Evolutionary conservation across 208 protist genomes (phyloP).

Genomic region (Trypanosoma theileri): DNA sequence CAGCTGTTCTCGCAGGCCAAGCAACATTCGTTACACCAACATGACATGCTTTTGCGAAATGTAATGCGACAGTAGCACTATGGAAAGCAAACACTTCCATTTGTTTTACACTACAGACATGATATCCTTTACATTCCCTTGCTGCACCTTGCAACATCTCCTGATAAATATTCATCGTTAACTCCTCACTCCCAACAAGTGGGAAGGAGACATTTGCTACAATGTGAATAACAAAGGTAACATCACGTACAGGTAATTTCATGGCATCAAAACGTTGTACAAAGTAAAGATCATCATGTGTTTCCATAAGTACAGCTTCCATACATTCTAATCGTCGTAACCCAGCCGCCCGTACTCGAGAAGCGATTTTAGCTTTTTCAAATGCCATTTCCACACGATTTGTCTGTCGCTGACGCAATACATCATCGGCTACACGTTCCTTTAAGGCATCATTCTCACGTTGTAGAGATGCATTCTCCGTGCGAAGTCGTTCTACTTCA

Average conservation of each 20-base stretch:
- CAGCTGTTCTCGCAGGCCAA: conserved; percentile 44
- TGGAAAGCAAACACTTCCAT: conserved; percentile 82
- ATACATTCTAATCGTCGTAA: conserved; percentile 62
- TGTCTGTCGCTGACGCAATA: conserved; percentile 69
- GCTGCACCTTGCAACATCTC: conserved; percentile 52
- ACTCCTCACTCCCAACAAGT: conserved; percentile 46
- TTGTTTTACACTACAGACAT: conserved; percentile 41
- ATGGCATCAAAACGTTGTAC: conserved; percentile 70
- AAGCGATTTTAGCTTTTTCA: conserved; percentile 47
- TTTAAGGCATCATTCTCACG: conserved; percentile 74
- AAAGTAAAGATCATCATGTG: conserved; percentile 83
- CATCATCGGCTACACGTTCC: conserved; percentile 65
- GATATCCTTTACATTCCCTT: conserved; percentile 46
- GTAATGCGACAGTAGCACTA: conserved; percentile 53
- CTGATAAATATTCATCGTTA: conserved; percentile 71
- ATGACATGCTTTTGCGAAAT: conserved; percentile 72
- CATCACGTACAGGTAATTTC: conserved; percentile 64
- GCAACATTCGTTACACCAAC: conserved; percentile 52
- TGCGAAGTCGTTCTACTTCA: conserved; percentile 35
- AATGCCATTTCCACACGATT: conserved; percentile 75
- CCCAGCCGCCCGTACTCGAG: conserved; percentile 59
- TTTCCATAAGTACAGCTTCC: conserved; percentile 75
- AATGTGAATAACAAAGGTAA: conserved; percentile 81
- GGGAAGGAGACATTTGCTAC: conserved; percentile 48
- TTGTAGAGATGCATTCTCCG: conserved; percentile 35